Base-by-base conservation (phyloP, 306 rosid genomes). In the Acacia confusa region DNA sequence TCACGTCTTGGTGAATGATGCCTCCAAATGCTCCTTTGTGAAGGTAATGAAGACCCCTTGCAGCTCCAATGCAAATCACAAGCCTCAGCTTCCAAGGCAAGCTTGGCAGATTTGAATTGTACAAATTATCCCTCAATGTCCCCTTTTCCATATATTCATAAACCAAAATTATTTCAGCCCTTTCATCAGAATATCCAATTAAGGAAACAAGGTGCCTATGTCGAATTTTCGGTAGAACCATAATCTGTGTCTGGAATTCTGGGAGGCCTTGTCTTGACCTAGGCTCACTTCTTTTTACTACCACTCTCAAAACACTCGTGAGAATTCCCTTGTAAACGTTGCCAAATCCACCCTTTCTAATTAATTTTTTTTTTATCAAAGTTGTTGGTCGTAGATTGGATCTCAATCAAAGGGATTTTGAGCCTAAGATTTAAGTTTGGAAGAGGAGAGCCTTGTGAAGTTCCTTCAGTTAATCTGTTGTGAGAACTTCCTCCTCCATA, bases 101-200 rank as follows among this genome's bases (percentile, higher is more conserved):
- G 38, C 67, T 76, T 41, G 88, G 87, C 17, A 61, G 15, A 8
- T 82, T 57, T 36, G 91, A 78, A 45, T 34, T 69, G 75, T 85
- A 83, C 28, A 88, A 77, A 74, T 87, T 91, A 25, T 90, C 94
- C 63, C 86, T 87, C 38, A 90, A 44, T 40, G 85, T 82, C 36
- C 91, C 92, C 0, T 88, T 90, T 25, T 87, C 92, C 89, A 90
- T 82, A 75, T 77, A 90, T 24, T 85, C 94, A 32, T 90, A 88
- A 52, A 87, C 87, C 61, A 88, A 65, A 68, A 91, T 87, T 91
- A 91, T 88, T 64, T 91, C 92, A n/a, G 68, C 81, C 30, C 83
- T 40, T 52, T 90, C 94, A 10, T 85, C 83, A 61, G 88, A 90
- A 50, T 88, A 90, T 24, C 92, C 92, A 40, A 90, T 85, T 17